These are phyloP conservation scores for Clathrospora elynae DNA, from an alignment of 2,329 filamentous ascomycete genomes.

Conservation along the genomic window DNA sequence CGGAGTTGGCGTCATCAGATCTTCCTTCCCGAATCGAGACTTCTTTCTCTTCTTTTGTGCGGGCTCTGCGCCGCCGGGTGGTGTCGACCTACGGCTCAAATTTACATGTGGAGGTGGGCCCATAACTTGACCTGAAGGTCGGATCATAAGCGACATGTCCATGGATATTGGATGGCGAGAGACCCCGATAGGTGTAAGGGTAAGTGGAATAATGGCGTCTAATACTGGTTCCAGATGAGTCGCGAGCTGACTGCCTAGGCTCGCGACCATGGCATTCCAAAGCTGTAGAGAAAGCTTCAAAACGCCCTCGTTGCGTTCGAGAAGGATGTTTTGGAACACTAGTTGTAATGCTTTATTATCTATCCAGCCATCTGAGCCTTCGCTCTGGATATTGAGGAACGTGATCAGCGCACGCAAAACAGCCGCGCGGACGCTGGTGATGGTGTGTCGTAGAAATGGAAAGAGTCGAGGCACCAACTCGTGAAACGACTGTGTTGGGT, in stretches of 20 bases:
- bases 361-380: slow-evolving; percentile 85
- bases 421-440: slow-evolving; percentile 90
- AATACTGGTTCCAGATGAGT: slow-evolving; percentile 76
- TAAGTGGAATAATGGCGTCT: slow-evolving; percentile 79
- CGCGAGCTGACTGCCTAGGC: slow-evolving; percentile 69
- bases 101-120: slow-evolving; percentile 54
- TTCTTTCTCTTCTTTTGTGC: slow-evolving; percentile 81
- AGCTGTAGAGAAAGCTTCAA: slow-evolving; percentile 83
- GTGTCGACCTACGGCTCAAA: slow-evolving; percentile 38
- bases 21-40: slow-evolving; percentile 75
- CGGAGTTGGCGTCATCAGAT: slow-evolving; percentile 54
- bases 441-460: slow-evolving; percentile 94
- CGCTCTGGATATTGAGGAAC: slow-evolving; percentile 83
- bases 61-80: slow-evolving; percentile 51
- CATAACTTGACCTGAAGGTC: slow-evolving; percentile 87
- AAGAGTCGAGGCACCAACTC: slow-evolving; percentile 91
- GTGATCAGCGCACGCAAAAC: slow-evolving; percentile 92
- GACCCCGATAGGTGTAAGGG: slow-evolving; percentile 89
- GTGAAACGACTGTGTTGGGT: slow-evolving; percentile 87
- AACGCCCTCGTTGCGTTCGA: slow-evolving; percentile 86
- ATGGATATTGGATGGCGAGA: slow-evolving; percentile 89
- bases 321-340: slow-evolving; percentile 92
- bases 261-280: slow-evolving; percentile 78
- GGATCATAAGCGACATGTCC: slow-evolving; percentile 87
- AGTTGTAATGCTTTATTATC: slow-evolving; percentile 86